Evolutionary conservation across 2,329 filamentous ascomycete species (phyloP).

Genomic region (Colletotrichum neosansevieriae): DNA sequence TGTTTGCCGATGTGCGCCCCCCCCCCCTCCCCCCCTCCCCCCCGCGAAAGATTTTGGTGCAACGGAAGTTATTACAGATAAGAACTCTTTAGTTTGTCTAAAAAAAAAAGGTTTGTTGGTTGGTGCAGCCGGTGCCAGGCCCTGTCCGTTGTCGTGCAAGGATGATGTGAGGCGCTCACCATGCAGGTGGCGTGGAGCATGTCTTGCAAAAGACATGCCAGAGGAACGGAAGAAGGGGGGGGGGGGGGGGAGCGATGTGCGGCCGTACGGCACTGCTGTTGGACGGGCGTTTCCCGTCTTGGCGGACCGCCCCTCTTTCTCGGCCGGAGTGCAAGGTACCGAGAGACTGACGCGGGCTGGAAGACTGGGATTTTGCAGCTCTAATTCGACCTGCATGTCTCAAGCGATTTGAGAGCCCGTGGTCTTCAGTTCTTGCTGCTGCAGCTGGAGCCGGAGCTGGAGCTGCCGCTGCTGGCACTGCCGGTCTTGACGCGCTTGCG

Average conservation of each 20-base stretch:
- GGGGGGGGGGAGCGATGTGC: not conserved
- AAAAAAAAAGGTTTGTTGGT: constrained; percentile 5
- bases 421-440: constrained; percentile 33
- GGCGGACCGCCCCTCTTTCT: constrained; percentile 35
- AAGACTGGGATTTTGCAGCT: not conserved
- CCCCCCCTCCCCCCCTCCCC: not conserved
- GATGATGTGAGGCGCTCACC: constrained; percentile 4
- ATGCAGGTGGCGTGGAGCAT: constrained; percentile 11
- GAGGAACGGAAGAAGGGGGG: not conserved
- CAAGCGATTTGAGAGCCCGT: constrained; percentile 2
- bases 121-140: not conserved
- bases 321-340: constrained; percentile 19
- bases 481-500: constrained; percentile 40
- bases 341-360: not conserved
- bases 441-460: constrained; percentile 14
- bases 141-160: constrained; percentile 18
- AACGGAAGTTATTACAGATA: constrained; percentile 35
- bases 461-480: constrained; percentile 29
- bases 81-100: constrained; percentile 15
- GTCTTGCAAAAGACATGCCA: constrained; percentile 3
- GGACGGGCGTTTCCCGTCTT: constrained; percentile 12
- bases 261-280: not conserved
- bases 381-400: constrained; percentile 18
- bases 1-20: constrained; percentile 25
- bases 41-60: constrained; percentile 18